A percentile compares a stretch with the other conserved stretches of the same genome.
These are phyloP conservation scores for Pelargonium cotyledonis DNA, from an alignment of 441 rosid genomes.

Conservation along the genomic window DNA sequence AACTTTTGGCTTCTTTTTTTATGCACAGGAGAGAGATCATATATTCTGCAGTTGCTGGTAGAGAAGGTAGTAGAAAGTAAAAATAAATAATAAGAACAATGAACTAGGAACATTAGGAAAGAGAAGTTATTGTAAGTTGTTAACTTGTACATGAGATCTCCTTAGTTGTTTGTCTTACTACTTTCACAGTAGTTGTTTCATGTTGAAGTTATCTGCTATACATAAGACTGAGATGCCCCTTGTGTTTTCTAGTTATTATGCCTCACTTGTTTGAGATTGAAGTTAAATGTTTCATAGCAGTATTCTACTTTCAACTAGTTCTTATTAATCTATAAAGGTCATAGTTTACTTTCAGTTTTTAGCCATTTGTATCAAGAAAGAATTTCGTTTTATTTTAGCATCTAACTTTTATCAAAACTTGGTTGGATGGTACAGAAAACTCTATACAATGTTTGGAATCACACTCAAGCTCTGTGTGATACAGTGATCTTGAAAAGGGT, in stretches of 20 bases:
- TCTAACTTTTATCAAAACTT: slow-evolving; percentile 14
- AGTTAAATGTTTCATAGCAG: background rate
- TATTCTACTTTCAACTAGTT: background rate
- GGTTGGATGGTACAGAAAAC: slow-evolving; percentile 51
- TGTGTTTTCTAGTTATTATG: background rate
- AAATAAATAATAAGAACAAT: background rate
- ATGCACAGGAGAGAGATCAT: background rate
- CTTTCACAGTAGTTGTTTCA: background rate
- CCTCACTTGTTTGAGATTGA: background rate
- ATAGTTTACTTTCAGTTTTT: slow-evolving; percentile 11
- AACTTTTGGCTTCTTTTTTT: background rate
- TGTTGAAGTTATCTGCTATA: background rate
- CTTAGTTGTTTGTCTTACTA: too few species aligned
- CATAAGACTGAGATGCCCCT: background rate
- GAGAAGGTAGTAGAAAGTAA: background rate
- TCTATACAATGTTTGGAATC: slow-evolving; percentile 59
- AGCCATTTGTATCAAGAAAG: background rate
- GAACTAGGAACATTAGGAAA: background rate
- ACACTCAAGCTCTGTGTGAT: slow-evolving; percentile 56
- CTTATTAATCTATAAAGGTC: background rate
- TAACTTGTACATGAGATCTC: background rate
- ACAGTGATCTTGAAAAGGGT: slow-evolving; percentile 62
- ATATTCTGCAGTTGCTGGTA: background rate
- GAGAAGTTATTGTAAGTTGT: slow-evolving; percentile 4
- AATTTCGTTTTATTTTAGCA: slow-evolving; percentile 7